Percentiles rank a stretch among this genome's conserved stretches.
Evolutionary conservation across 768 basidiomycete genomes (phyloP).

Genomic region (Mycena amicta): DNA sequence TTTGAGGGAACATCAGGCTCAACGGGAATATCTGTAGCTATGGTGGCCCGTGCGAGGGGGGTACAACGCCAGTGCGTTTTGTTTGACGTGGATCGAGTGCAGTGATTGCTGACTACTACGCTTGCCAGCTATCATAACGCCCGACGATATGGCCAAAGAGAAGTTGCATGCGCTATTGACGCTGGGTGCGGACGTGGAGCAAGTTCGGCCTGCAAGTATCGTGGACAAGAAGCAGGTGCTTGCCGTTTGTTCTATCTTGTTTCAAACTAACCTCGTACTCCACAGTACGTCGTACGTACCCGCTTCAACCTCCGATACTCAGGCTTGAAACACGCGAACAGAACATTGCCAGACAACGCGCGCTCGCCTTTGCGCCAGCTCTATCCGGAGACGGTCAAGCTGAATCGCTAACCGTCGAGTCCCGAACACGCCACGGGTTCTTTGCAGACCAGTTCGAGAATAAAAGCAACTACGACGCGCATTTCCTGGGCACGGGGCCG

Average conservation of each 20-base stretch:
- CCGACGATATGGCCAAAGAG: conserved; percentile 87
- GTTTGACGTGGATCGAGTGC: conserved; percentile 4
- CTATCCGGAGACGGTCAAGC: conserved; percentile 57
- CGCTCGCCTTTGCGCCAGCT: conserved; percentile 63
- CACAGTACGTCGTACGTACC: conserved; percentile 65
- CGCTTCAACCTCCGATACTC: too few relatives aligned
- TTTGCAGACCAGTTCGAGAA: conserved; percentile 99
- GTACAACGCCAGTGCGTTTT: conserved; percentile 73
- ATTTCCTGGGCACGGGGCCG: conserved; percentile 87
- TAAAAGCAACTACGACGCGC: conserved; percentile 86
- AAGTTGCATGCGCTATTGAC: conserved; percentile 84
- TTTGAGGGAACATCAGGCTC: conserved; percentile 98
- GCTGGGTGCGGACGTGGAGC: conserved; percentile 87
- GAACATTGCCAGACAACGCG: conserved; percentile 87
- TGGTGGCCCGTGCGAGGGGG: conserved; percentile 90
- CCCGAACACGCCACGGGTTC: conserved; percentile 57
- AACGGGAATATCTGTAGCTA: conserved; percentile 95
- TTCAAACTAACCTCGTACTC: conserved; percentile 2
- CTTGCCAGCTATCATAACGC: conserved; percentile 79
- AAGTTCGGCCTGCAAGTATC: conserved; percentile 92
- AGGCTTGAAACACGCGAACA: too few relatives aligned
- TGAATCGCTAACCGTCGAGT: conserved; percentile 42
- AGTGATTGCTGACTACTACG: too few relatives aligned
- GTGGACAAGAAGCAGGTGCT: conserved; percentile 93
- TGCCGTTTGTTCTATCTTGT: conserved; percentile 6